These are phyloP conservation scores for Acacia pycnantha DNA, from an alignment of 331 rosid genomes.

Conservation along the genomic window DNA sequence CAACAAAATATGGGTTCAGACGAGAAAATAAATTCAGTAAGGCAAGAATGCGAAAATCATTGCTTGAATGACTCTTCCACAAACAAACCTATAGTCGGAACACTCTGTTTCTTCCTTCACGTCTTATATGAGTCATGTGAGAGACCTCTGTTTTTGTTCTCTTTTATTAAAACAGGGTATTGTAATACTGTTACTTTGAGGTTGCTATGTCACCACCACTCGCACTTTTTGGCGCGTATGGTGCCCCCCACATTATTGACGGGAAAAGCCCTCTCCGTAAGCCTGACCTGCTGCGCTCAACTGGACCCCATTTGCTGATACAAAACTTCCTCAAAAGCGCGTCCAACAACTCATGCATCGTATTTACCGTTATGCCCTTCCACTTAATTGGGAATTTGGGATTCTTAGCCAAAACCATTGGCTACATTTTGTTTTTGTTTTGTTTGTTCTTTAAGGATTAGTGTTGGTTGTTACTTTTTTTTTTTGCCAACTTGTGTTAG, in stretches of 20 bases:
- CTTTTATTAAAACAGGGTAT: not conserved
- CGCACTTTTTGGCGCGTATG: not conserved
- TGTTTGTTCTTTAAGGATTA: not conserved
- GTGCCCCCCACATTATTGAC: not conserved
- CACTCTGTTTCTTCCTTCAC: conserved; percentile 26
- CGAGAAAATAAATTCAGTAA: not conserved
- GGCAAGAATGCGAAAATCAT: conserved; percentile 29
- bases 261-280: not conserved
- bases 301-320: not conserved
- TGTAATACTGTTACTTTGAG: not conserved
- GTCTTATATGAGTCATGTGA: not conserved
- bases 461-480: not conserved
- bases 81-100: not conserved
- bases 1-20: not conserved
- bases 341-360: not conserved
- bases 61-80: conserved; percentile 33
- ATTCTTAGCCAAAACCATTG: not conserved
- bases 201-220: not conserved
- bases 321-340: not conserved
- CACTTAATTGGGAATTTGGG: not conserved
- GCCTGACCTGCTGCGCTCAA: not conserved
- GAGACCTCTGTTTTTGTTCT: not conserved
- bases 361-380: not conserved
- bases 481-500: not conserved
- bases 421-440: not conserved